phyloP scores from a whole-genome alignment of 2,329 filamentous ascomycete species.

The Cryphonectria carpinicola region DNA sequence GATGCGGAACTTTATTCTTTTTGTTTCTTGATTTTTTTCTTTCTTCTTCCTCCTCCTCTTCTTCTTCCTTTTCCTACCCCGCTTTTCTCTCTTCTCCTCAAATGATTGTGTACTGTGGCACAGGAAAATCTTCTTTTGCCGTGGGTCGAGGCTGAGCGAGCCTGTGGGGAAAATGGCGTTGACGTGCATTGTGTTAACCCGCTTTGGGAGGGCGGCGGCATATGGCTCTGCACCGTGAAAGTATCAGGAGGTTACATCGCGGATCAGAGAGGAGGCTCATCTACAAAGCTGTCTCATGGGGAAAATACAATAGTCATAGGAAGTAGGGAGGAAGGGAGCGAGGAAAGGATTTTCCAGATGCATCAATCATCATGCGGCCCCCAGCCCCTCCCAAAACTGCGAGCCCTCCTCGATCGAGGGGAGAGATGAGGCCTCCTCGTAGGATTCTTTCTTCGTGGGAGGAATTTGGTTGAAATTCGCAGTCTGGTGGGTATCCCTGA shows the following conservation, averaged over 20 bases:
- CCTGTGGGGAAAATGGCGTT: not conserved
- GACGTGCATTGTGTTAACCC: slow-evolving; percentile 8
- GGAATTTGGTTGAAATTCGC: too few species aligned
- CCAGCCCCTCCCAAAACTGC: too few species aligned
- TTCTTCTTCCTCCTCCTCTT: too few species aligned
- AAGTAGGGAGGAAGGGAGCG: too few species aligned
- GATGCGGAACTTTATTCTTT: not conserved
- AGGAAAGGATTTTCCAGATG: not conserved
- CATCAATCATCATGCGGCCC: not conserved
- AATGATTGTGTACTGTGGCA: too few species aligned
- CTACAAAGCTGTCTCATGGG: not conserved
- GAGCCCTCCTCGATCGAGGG: too few species aligned
- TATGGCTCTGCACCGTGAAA: not conserved
- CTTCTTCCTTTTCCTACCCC: too few species aligned
- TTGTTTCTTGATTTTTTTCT: not conserved
- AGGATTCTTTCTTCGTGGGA: too few species aligned
- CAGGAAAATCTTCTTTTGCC: not conserved
- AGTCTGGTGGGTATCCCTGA: too few species aligned
- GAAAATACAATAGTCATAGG: too few species aligned
- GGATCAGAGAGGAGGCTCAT: not conserved
- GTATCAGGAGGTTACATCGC: slow-evolving; percentile 4
- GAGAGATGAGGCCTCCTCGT: too few species aligned
- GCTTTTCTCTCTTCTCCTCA: too few species aligned
- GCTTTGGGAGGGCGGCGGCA: not conserved
- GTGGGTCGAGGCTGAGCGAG: slow-evolving; percentile 13